A percentile compares a stretch with the other conserved stretches of the same genome.
Conservation (phyloP, 345 rosid species). For the Erysimum cheiranthoides region DNA sequence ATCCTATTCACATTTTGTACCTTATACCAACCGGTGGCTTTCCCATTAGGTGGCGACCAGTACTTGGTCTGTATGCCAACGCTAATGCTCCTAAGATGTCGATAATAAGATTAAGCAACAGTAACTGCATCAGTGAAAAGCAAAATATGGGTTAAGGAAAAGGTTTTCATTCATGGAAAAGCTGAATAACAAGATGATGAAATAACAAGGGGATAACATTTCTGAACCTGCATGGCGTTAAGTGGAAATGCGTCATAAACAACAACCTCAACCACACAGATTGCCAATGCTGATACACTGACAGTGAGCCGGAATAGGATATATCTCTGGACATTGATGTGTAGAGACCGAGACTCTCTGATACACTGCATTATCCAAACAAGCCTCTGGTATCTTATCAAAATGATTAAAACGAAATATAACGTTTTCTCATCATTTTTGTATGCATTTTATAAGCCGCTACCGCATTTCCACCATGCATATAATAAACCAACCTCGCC, state of each 20-base stretch:
- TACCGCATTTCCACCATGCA: conserved; percentile 5
- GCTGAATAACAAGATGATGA: conserved; percentile 21
- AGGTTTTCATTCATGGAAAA: neutral
- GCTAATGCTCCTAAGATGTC: conserved; percentile 96
- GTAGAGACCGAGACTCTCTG: conserved; percentile 83
- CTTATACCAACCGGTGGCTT: conserved; percentile 84
- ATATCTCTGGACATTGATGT: conserved; percentile 81
- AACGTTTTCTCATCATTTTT: conserved; percentile 1
- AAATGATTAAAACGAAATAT: neutral
- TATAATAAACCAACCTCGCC: conserved; percentile 63
- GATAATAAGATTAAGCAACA: conserved; percentile 84
- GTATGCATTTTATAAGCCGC: neutral
- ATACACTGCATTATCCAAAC: conserved; percentile 61
- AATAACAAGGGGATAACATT: conserved; percentile 29
- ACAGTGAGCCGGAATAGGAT: conserved; percentile 87
- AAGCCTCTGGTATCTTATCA: conserved; percentile 19
- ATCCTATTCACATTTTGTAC: conserved; percentile 41
- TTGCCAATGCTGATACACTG: conserved; percentile 67
- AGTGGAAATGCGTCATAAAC: conserved; percentile 76
- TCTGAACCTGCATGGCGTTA: conserved; percentile 70
- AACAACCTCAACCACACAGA: conserved; percentile 76
- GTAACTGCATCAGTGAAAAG: conserved; percentile 56
- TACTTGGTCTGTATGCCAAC: conserved; percentile 77
- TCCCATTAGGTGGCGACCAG: conserved; percentile 73
- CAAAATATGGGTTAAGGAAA: neutral